Conservation (phyloP, 2,329 filamentous ascomycete genomes). For the Fusarium nelsonii region DNA sequence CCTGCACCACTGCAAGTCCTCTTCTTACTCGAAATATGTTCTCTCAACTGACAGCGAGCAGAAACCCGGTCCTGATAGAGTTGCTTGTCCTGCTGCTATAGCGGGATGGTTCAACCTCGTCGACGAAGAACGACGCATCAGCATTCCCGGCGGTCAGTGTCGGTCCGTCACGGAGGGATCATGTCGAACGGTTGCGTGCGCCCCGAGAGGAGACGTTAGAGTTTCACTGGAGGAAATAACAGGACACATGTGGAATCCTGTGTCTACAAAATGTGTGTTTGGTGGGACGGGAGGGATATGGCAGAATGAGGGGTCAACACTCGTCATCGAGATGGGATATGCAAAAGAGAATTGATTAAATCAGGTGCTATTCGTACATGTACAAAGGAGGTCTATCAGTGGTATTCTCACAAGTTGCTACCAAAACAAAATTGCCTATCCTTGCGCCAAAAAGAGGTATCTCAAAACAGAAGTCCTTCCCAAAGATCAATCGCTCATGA, state of each 20-base stretch:
- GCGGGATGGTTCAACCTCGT: constrained; percentile 26
- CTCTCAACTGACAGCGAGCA: not conserved
- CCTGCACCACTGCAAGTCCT: constrained; percentile 31
- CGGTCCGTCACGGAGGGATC: constrained; percentile 7
- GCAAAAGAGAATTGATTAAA: constrained; percentile 6
- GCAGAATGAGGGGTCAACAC: constrained; percentile 25
- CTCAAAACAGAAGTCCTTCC: constrained; percentile 13
- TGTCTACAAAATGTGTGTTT: constrained; percentile 40
- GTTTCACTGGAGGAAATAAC: constrained; percentile 19
- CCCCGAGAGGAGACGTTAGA: constrained; percentile 12
- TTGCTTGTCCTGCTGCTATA: constrained; percentile 39
- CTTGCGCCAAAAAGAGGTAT: constrained; percentile 38
- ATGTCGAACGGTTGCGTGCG: constrained; percentile 40
- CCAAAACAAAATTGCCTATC: constrained; percentile 6
- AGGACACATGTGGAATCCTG: constrained; percentile 44
- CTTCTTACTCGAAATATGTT: not conserved
- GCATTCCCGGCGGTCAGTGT: constrained; percentile 27
- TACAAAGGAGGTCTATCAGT: constrained; percentile 7
- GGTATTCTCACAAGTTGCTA: not conserved
- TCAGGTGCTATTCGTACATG: constrained; percentile 10
- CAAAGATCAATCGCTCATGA: constrained; percentile 35
- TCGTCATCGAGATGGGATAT: constrained; percentile 39
- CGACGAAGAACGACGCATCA: constrained; percentile 8
- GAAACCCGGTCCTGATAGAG: constrained; percentile 35
- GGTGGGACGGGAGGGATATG: constrained; percentile 41